Evolutionary conservation across 2,329 filamentous ascomycete species (phyloP).

Genomic region (Dendryphion nanum): DNA sequence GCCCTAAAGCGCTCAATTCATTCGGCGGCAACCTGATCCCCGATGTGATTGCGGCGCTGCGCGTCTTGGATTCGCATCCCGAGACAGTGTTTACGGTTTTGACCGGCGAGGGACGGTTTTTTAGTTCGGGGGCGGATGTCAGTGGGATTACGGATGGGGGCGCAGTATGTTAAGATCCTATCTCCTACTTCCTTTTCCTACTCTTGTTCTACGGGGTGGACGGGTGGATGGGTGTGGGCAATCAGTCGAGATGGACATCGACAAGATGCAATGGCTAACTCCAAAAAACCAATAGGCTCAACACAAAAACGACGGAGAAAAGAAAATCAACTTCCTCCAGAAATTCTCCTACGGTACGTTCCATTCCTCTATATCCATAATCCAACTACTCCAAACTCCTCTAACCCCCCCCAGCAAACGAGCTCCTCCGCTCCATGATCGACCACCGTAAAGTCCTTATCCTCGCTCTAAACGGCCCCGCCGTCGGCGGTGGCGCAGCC

Average conservation of each 20-base stretch:
- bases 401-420: slow-evolving; percentile 14
- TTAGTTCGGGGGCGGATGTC: slow-evolving; percentile 51
- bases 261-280: slow-evolving; percentile 9
- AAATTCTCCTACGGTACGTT: slow-evolving; percentile 31
- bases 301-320: slow-evolving; percentile 27
- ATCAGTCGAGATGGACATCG: background rate
- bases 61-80: slow-evolving; percentile 48
- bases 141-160: slow-evolving; percentile 25
- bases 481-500: slow-evolving; percentile 50
- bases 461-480: slow-evolving; percentile 52
- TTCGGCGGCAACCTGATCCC: slow-evolving; percentile 48
- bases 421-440: slow-evolving; percentile 43
- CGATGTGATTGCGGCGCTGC: slow-evolving; percentile 44
- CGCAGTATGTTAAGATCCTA: slow-evolving; percentile 4
- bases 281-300: slow-evolving; percentile 8
- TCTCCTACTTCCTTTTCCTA: background rate
- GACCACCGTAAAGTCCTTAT: slow-evolving; percentile 53
- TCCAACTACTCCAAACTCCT: background rate
- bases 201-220: background rate
- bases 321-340: slow-evolving; percentile 30
- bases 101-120: slow-evolving; percentile 52
- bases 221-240: background rate
- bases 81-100: slow-evolving; percentile 52
- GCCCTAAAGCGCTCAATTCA: slow-evolving; percentile 49
- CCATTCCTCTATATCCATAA: slow-evolving; percentile 2